Evolutionary conservation across 371 early-diverging fungal genomes (phyloP), one percentile per base, ranked within the genome.

Genomic region (Haplosporangium sp.): DNA sequence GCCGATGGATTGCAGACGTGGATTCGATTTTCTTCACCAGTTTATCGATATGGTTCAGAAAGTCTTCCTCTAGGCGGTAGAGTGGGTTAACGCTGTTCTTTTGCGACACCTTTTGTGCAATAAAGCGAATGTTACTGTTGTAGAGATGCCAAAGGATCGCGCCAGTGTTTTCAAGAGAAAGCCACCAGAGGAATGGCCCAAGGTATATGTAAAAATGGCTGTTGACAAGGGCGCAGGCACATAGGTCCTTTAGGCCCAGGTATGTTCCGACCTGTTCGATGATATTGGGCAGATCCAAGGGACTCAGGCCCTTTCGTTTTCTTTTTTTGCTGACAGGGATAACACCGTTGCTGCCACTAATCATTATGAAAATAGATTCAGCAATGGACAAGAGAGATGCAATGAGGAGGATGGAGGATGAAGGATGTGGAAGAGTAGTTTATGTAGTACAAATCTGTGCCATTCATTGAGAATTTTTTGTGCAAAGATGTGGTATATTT

Each of bases 101-200:
- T 50, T 21, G 45, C 45, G 13, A 16, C 16, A 45, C 45, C 45
- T 13, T 45, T 16, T 16, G 16, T 13, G 58, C 13, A 12, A 16
- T 18, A 1, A 20, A 20, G 10, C 9, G 16, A 40, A 18, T 48
- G 9, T 46, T 60, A 41, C 20, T 20, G n/a, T 43, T 43, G 50
- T 47, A 16, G 56, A 62, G 55, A 20, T 43, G 47, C 5, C 1
- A 8, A 12, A 62, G 43, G 42, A 62, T 43, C 11, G 18, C 40
- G 42, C 61, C 62, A 53, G 55, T 42, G 62, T 68, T 20, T 18
- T 61, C 62, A 1, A 68, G 36, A 20, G 53, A 41, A 13, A 38
- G 18, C 62, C 54, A 61, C 55, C 56, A 68, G 23, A 68, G 40
- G 38, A 62, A 68, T 16, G 69, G 69, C 4, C 48, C 62, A 56